A percentile compares a stretch with the other conserved stretches of the same genome.
phyloP scores from a whole-genome alignment of 2,329 filamentous ascomycete species.

The Monosporascus ibericus region DNA sequence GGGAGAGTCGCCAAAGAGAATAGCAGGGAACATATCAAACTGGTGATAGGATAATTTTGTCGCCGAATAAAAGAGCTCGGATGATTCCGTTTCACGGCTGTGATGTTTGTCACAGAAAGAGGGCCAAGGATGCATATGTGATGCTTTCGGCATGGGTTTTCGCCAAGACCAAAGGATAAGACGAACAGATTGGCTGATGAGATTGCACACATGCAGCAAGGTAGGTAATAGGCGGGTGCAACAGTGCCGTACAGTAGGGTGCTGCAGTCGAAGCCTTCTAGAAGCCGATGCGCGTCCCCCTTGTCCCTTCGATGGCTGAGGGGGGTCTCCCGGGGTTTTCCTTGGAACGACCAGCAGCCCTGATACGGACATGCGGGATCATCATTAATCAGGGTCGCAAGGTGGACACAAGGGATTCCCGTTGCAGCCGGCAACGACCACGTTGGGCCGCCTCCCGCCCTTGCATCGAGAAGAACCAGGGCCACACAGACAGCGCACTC shows the following conservation, averaged over 20 bases:
- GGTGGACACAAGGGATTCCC: not conserved
- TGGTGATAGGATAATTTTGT: not conserved
- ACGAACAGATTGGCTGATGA: not conserved
- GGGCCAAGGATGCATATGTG: not conserved
- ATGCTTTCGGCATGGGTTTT: not conserved
- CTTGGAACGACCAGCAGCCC: not conserved
- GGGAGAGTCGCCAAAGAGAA: not conserved
- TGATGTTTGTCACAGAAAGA: not conserved
- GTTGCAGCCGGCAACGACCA: not conserved
- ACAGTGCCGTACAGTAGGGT: not conserved
- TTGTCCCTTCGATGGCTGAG: not conserved
- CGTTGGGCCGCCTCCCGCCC: not conserved
- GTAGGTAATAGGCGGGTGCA: not conserved
- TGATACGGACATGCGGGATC: not conserved
- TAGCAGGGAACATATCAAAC: not conserved
- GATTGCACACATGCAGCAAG: not conserved
- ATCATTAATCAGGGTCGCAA: not conserved
- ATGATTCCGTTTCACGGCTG: not conserved
- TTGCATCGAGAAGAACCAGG: not conserved
- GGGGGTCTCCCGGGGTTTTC: not conserved
- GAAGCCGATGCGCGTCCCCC: not conserved
- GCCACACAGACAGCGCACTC: not conserved
- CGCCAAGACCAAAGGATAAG: not conserved
- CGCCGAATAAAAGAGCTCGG: not conserved
- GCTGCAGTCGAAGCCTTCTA: not conserved